These are phyloP conservation scores for Parascedosporium putredinis DNA, from an alignment of 2,329 filamentous ascomycete genomes.

Conservation along the genomic window DNA sequence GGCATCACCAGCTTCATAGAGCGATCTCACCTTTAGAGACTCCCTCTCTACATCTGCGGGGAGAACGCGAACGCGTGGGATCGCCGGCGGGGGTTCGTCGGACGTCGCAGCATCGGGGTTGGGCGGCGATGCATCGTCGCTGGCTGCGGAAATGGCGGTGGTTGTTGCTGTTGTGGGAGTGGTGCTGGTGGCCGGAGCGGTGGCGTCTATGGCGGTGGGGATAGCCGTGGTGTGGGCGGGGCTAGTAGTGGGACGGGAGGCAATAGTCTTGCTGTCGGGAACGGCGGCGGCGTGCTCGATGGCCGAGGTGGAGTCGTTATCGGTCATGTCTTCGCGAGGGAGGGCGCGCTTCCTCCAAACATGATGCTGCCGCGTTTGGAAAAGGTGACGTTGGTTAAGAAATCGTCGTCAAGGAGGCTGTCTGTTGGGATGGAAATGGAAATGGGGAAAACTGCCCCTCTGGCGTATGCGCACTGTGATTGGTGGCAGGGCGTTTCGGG, in stretches of 20 bases:
- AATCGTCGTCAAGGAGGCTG: slow-evolving; percentile 46
- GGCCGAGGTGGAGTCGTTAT: background rate
- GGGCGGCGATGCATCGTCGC: background rate
- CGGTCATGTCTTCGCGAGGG: background rate
- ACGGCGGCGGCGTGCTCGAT: slow-evolving; percentile 11
- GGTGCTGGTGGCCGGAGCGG: slow-evolving; percentile 6
- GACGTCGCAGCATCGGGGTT: slow-evolving; percentile 7
- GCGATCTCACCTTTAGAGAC: slow-evolving; percentile 58
- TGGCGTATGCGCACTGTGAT: background rate
- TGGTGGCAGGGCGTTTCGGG: slow-evolving; percentile 6
- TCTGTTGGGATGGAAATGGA: slow-evolving; percentile 46
- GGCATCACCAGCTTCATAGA: slow-evolving; percentile 48
- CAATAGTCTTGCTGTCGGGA: background rate
- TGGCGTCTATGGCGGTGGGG: slow-evolving; percentile 2
- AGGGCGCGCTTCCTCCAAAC: slow-evolving; percentile 35
- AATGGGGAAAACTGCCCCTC: slow-evolving; percentile 35
- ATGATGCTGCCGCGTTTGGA: slow-evolving; percentile 56
- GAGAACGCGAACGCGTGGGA: slow-evolving; percentile 42
- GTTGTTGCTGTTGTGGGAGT: slow-evolving; percentile 13
- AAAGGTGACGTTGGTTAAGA: slow-evolving; percentile 46
- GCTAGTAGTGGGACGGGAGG: background rate
- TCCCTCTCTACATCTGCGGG: slow-evolving; percentile 48
- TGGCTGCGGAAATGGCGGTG: background rate
- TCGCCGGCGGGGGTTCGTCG: slow-evolving; percentile 12
- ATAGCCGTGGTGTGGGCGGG: background rate